Evolutionary conservation across 352 stramenopile genomes (phyloP), one percentile per base, ranked within the genome.

Genomic region (Phytopythium boreale): DNA sequence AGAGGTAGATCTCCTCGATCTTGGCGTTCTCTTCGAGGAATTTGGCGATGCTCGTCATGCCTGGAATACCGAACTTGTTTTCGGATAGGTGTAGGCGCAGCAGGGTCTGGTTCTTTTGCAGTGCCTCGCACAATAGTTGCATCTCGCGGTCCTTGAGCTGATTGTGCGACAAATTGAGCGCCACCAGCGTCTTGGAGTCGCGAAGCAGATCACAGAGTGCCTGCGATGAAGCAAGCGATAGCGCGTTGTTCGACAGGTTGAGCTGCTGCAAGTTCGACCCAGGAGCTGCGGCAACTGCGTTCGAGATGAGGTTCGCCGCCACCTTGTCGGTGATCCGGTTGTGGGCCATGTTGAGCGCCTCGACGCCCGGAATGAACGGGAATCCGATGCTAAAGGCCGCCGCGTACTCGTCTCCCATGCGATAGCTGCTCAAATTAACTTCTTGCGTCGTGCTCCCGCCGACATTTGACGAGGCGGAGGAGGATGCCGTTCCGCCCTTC

Each of bases 1-100:
- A 79, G 20, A 93, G 59, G 39, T 93, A 92, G 2, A 93, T 67
- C 53, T 93, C 85, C 56, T 92, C 85, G 47, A 93, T 80, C 34
- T 83, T 86, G 43, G 79, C 72, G 56, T 89, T 91, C 58, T 93
- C 82, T 37, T 88, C 82, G 2, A 93, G 71, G 56, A 91, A 87
- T 20, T 81, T 87, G 26, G 78, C 84, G 61, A 93, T 78, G 14
- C 80, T 71, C 27, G 87, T 24, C 82, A 85, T 87, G 9, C 84
- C 84, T 6, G 71, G 59, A 12, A 77, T 70, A 19, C 76, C 79
- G 36, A 93, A 93, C 52, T 69, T 69, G 69, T 93, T 93, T 63
- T 93, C 82, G 1, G 79, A 90, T n/a, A 93, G 60, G 46, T 93
- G 79, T 2, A 93, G 63, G 2, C 80, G 75, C 15, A 74, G 67